Conservation (phyloP, 768 basidiomycete genomes). For the Dacryopinax spathularia region DNA sequence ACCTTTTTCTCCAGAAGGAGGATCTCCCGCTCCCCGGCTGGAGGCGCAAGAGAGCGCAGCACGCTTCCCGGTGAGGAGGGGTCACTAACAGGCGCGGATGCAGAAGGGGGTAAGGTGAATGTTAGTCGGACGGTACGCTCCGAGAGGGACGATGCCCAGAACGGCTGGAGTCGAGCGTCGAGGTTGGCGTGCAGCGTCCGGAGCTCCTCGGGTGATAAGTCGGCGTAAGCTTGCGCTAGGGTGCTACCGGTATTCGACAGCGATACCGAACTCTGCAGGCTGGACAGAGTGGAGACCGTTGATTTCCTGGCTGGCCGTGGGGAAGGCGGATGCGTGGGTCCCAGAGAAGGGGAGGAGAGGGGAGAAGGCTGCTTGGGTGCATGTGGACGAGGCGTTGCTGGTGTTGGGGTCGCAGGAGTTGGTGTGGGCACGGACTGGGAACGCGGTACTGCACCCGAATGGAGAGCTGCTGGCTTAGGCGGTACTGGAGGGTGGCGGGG, state of each 20-base stretch:
- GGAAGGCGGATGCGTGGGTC: not conserved
- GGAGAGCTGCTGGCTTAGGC: not conserved
- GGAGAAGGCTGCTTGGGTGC: not conserved
- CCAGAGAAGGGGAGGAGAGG: not conserved
- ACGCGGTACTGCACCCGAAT: too few relatives aligned
- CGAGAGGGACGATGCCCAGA: slow-evolving; percentile 37
- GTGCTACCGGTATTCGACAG: too few relatives aligned
- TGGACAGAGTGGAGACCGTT: not conserved
- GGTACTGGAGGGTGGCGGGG: not conserved
- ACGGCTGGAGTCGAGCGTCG: slow-evolving; percentile 57
- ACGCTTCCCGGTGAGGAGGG: too few relatives aligned
- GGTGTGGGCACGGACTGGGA: not conserved
- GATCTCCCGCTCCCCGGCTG: too few relatives aligned
- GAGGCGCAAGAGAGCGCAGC: too few relatives aligned
- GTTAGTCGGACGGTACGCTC: too few relatives aligned
- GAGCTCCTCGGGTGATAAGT: slow-evolving; percentile 23
- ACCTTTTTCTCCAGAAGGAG: too few relatives aligned
- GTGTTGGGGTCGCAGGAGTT: not conserved
- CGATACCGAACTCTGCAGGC: not conserved
- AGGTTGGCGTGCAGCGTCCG: slow-evolving; percentile 57
- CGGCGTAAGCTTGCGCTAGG: not conserved
- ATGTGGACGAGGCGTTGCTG: not conserved
- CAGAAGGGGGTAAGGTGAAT: too few relatives aligned
- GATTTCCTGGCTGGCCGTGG: not conserved
- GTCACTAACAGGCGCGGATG: too few relatives aligned